Conservation (phyloP, 441 rosid species). For the Pelargonium citronellum region DNA sequence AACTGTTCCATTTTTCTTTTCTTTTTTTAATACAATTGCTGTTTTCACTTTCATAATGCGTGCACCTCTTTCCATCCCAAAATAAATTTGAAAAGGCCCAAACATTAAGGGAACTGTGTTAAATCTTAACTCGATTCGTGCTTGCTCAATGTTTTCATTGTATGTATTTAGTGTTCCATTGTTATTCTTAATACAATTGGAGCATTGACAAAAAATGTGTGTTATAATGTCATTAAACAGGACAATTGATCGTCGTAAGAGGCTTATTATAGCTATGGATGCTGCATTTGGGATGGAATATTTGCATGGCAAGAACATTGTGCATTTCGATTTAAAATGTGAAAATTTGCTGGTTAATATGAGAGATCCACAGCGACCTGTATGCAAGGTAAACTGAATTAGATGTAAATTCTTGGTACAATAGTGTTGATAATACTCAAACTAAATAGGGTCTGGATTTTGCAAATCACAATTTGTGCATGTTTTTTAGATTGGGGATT, state of each 20-base stretch:
- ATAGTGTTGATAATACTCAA: neutral
- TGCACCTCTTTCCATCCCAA: neutral
- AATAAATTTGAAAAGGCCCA: neutral
- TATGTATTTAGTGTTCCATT: neutral
- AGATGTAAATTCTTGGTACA: neutral
- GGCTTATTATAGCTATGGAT: slow-evolving; percentile 98
- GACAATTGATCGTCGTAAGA: slow-evolving; percentile 95
- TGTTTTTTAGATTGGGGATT: slow-evolving; percentile 73
- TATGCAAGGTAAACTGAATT: slow-evolving; percentile 69
- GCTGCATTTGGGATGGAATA: slow-evolving; percentile 99
- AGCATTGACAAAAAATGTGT: neutral
- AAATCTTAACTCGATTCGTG: neutral
- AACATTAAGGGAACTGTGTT: neutral
- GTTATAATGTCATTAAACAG: slow-evolving; percentile 31
- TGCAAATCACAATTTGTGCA: slow-evolving; percentile 17
- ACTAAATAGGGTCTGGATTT: neutral
- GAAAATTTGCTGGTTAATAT: slow-evolving; percentile 93
- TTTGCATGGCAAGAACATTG: slow-evolving; percentile 92
- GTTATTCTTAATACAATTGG: neutral
- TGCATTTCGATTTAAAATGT: slow-evolving; percentile 95
- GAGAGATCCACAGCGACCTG: slow-evolving; percentile 98
- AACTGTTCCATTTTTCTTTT: neutral
- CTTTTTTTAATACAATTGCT: slow-evolving; percentile 12
- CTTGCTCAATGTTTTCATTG: neutral
- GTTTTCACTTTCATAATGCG: neutral